Percentiles rank a stretch among this genome's conserved stretches.
phyloP scores from a whole-genome alignment of 805 yeast species.

The Saturnispora halmiae region DNA sequence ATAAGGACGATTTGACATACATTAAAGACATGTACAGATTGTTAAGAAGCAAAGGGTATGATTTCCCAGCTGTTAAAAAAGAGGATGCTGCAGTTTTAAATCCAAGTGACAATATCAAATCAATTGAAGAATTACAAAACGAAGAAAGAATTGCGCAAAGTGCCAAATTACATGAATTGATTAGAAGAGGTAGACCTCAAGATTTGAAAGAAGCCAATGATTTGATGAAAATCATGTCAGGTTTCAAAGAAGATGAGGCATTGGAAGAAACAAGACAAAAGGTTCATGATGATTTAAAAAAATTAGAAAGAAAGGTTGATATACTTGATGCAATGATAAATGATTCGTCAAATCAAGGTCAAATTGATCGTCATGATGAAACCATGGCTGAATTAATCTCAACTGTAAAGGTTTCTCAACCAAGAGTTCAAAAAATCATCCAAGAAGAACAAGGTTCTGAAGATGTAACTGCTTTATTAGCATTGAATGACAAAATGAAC shows the following conservation, averaged over 20 bases:
- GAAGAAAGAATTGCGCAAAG: slow-evolving; percentile 90
- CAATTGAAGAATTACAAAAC: slow-evolving; percentile 81
- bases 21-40: slow-evolving; percentile 94
- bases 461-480: slow-evolving; percentile 53
- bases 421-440: slow-evolving; percentile 75
- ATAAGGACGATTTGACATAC: slow-evolving; percentile 85
- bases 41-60: slow-evolving; percentile 80
- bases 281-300: slow-evolving; percentile 75
- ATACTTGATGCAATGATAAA: slow-evolving; percentile 79
- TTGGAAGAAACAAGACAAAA: slow-evolving; percentile 65
- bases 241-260: slow-evolving; percentile 77
- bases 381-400: slow-evolving; percentile 71
- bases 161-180: slow-evolving; percentile 91
- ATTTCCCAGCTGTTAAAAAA: slow-evolving; percentile 81
- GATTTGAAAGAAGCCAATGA: slow-evolving; percentile 95
- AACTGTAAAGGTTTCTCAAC: slow-evolving; percentile 74
- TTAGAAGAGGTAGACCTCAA: slow-evolving; percentile 90
- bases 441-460: slow-evolving; percentile 71
- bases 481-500: slow-evolving; percentile 69
- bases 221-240: slow-evolving; percentile 97
- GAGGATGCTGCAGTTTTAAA: slow-evolving; percentile 91
- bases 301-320: slow-evolving; percentile 77
- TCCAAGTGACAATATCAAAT: slow-evolving; percentile 78
- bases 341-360: slow-evolving; percentile 35
- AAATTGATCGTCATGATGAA: slow-evolving; percentile 45